Percentiles rank a stretch among this genome's conserved stretches.
Conservation (phyloP, 805 yeast species). For the Yarrowia hollandica region DNA sequence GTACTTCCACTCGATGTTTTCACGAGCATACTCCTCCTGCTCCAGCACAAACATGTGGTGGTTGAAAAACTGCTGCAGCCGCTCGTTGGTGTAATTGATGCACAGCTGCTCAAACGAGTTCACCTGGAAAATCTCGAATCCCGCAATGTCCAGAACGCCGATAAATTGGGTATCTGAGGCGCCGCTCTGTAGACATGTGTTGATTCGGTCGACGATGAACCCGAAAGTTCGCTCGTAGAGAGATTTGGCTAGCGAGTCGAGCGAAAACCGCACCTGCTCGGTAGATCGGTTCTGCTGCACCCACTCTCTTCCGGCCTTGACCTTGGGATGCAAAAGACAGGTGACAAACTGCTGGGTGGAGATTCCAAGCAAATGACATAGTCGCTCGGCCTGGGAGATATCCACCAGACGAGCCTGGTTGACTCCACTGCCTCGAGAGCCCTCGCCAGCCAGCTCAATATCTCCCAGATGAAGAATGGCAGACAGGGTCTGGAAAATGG, state of each 20-base stretch:
- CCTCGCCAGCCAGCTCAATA: conserved; percentile 64
- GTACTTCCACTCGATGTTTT: conserved; percentile 89
- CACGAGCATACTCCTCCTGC: conserved; percentile 94
- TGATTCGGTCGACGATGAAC: conserved; percentile 71
- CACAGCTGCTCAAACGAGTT: conserved; percentile 97
- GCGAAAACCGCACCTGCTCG: conserved; percentile 71
- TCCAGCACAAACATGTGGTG: conserved; percentile 95
- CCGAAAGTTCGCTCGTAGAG: conserved; percentile 83
- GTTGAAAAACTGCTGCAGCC: conserved; percentile 94
- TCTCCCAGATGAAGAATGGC: conserved; percentile 84
- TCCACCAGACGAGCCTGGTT: conserved; percentile 75
- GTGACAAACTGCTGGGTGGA: conserved; percentile 53
- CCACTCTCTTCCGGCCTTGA: conserved; percentile 86
- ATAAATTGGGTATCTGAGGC: conserved; percentile 49
- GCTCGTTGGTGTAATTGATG: conserved; percentile 90
- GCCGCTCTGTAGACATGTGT: conserved; percentile 56
- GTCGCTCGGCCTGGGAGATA: conserved; percentile 51
- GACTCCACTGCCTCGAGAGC: conserved; percentile 43
- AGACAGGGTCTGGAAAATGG: conserved; percentile 67
- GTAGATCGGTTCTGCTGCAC: conserved; percentile 79
- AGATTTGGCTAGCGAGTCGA: conserved; percentile 86
- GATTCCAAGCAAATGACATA: conserved; percentile 68
- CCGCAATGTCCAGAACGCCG: conserved; percentile 96
- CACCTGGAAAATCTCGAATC: conserved; percentile 93
- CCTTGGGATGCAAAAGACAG: conserved; percentile 72